Percentiles rank a stretch among this genome's conserved stretches.
Conservation (phyloP, 2,329 filamentous ascomycete genomes). For the Thielaviopsis populi region DNA sequence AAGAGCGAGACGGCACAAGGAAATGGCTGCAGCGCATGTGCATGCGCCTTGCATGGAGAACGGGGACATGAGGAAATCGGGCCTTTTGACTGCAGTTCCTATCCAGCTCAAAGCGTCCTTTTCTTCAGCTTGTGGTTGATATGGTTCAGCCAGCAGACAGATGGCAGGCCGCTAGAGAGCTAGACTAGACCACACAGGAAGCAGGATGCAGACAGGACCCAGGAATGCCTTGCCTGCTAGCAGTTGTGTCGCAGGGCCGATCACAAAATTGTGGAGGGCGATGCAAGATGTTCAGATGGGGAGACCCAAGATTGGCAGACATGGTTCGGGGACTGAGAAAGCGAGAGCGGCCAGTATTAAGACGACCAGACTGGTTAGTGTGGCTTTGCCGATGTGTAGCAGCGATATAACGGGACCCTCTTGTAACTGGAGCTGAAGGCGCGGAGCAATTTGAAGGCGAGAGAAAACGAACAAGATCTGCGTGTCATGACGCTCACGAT, state of each 20-base stretch:
- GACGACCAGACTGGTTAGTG: background rate
- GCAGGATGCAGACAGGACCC: background rate
- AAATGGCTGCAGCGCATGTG: background rate
- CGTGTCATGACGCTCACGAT: background rate
- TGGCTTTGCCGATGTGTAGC: background rate
- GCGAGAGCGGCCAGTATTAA: background rate
- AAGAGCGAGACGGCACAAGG: too few relatives aligned
- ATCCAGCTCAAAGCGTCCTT: background rate
- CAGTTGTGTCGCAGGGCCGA: too few relatives aligned
- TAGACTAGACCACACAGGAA: too few relatives aligned
- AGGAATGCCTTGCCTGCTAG: background rate
- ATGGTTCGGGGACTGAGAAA: background rate
- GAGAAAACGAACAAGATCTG: background rate
- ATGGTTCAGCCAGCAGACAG: too few relatives aligned
- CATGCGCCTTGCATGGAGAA: background rate
- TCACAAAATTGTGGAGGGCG: background rate
- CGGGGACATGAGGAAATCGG: background rate
- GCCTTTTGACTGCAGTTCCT: background rate
- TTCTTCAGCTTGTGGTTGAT: background rate
- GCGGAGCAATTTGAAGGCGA: background rate
- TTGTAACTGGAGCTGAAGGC: background rate
- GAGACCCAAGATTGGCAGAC: background rate
- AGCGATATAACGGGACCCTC: background rate
- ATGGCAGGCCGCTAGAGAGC: too few relatives aligned
- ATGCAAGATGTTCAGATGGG: background rate